A percentile compares a stretch with the other conserved stretches of the same genome.
phyloP scores from a whole-genome alignment of 2,329 filamentous ascomycete genomes.

The Cytospora mali region DNA sequence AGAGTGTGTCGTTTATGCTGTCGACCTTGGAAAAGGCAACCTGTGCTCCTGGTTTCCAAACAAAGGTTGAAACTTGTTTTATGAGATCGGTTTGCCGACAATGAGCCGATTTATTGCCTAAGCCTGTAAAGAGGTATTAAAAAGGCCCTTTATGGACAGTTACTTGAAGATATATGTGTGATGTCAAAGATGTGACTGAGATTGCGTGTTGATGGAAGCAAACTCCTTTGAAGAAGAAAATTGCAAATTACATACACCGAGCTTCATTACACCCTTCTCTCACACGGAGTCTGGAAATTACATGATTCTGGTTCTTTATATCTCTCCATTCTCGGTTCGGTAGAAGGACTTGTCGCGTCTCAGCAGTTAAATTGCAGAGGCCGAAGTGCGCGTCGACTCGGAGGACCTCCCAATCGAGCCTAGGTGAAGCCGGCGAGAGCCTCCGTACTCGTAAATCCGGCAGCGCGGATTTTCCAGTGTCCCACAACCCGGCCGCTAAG shows the following conservation, averaged over 20 bases:
- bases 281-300: background rate
- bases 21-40: background rate
- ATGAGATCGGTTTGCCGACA: background rate
- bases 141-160: background rate
- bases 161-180: too few species aligned
- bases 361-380: too few species aligned
- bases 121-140: background rate
- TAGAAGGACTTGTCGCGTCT: too few species aligned
- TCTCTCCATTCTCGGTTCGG: background rate
- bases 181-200: conserved; percentile 2
- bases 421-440: too few species aligned
- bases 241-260: background rate
- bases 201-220: conserved; percentile 1
- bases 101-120: background rate
- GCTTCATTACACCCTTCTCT: background rate
- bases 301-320: background rate
- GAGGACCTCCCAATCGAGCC: too few species aligned
- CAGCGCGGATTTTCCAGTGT: background rate
- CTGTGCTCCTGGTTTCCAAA: background rate
- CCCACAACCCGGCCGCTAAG: background rate
- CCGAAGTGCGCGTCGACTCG: too few species aligned
- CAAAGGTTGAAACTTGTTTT: background rate
- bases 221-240: conserved; percentile 11
- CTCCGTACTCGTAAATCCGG: background rate
- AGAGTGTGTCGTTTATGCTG: background rate